Evolutionary conservation across 129 eudicot species (phyloP).

Genomic region (Cynara cardunculus): DNA sequence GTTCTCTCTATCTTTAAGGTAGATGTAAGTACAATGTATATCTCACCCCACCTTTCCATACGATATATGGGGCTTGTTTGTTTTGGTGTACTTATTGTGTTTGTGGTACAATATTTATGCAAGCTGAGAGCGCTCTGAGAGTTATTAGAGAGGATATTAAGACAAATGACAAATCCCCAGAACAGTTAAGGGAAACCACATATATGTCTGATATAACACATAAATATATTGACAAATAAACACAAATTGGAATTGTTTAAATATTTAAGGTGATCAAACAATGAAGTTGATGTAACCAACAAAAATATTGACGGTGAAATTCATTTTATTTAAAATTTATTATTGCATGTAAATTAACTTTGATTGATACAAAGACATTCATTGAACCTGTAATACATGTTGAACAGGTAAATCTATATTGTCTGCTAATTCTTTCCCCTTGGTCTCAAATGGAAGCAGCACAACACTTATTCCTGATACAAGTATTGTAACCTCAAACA

Average conservation of each 20-base stretch:
- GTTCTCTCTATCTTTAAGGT: too few relatives aligned
- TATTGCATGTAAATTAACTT: background rate
- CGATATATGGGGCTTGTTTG: too few relatives aligned
- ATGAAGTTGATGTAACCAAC: background rate
- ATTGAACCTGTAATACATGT: slow-evolving; percentile 5
- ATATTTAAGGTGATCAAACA: background rate
- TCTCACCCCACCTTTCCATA: too few relatives aligned
- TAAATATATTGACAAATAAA: background rate
- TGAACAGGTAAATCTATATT: slow-evolving; percentile 13
- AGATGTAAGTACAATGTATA: too few relatives aligned
- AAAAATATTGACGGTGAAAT: background rate
- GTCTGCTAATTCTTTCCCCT: slow-evolving; percentile 45
- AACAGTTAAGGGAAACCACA: background rate
- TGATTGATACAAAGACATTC: background rate
- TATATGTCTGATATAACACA: background rate
- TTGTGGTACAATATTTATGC: too few relatives aligned
- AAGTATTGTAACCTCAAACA: slow-evolving; percentile 48
- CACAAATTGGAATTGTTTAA: background rate
- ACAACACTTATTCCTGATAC: slow-evolving; percentile 38
- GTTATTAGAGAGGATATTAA: too few relatives aligned
- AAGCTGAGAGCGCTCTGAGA: too few relatives aligned
- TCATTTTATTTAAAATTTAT: background rate
- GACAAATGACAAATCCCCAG: too few relatives aligned
- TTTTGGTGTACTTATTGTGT: too few relatives aligned
- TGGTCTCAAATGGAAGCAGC: slow-evolving; percentile 64